These are phyloP conservation scores for Amanita pseudoporphyria DNA, from an alignment of 768 basidiomycete species.

Conservation along the genomic window DNA sequence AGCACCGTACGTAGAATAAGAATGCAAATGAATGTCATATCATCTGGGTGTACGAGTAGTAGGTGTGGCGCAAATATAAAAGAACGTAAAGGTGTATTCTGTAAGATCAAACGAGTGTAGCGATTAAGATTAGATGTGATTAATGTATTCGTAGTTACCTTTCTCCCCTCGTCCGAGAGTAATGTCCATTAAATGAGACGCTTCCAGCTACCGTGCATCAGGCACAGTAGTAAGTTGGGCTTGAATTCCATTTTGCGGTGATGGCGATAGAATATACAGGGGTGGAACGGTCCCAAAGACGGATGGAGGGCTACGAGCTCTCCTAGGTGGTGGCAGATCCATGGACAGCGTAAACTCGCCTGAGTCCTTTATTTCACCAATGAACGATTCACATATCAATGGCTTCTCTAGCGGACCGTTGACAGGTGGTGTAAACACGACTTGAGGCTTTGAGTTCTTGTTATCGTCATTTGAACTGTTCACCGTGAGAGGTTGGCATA, in stretches of 20 bases:
- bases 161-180: background rate
- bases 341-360: slow-evolving; percentile 38
- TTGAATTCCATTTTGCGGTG: background rate
- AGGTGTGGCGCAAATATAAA: background rate
- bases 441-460: slow-evolving; percentile 1
- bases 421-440: slow-evolving; percentile 3
- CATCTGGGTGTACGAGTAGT: background rate
- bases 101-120: slow-evolving; percentile 5
- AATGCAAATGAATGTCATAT: slow-evolving; percentile 1
- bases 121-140: slow-evolving; percentile 1
- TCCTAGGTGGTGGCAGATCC: slow-evolving; percentile 22
- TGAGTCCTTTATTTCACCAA: slow-evolving; percentile 13
- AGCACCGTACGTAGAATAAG: slow-evolving; percentile 2
- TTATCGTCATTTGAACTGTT: background rate
- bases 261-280: background rate
- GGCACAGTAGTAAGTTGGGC: background rate
- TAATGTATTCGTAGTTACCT: slow-evolving; percentile 1
- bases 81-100: background rate
- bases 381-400: slow-evolving; percentile 13
- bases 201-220: slow-evolving; percentile 2
- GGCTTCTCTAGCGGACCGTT: slow-evolving; percentile 8
- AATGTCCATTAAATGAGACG: background rate
- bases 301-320: background rate
- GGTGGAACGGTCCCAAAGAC: background rate
- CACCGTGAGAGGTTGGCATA: slow-evolving; percentile 14